Conservation (phyloP, 345 rosid species). For the Heritiera littoralis region DNA sequence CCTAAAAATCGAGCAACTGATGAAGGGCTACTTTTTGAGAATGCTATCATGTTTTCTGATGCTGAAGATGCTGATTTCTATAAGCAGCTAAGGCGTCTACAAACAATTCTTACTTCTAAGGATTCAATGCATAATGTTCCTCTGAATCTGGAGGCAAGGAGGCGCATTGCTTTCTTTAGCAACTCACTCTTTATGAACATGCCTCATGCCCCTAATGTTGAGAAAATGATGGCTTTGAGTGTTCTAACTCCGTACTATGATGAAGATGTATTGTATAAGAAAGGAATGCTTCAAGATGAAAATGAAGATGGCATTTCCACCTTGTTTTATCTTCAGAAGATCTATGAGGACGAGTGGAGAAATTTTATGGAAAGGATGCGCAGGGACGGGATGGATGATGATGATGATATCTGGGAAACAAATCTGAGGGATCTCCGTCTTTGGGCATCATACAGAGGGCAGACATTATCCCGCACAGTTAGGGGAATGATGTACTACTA, state of each 20-base stretch:
- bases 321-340: slow-evolving; percentile 78
- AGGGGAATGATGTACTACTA: slow-evolving; percentile 95
- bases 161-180: slow-evolving; percentile 85
- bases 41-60: slow-evolving; percentile 62
- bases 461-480: slow-evolving; percentile 87
- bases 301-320: slow-evolving; percentile 92
- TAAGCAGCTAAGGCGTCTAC: slow-evolving; percentile 68
- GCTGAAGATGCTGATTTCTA: slow-evolving; percentile 56
- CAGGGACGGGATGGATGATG: slow-evolving; percentile 74
- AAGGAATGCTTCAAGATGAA: slow-evolving; percentile 60
- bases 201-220: slow-evolving; percentile 82
- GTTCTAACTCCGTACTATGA: slow-evolving; percentile 88
- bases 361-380: slow-evolving; percentile 85
- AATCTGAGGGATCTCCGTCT: slow-evolving; percentile 75
- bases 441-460: slow-evolving; percentile 95
- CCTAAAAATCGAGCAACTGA: slow-evolving; percentile 38
- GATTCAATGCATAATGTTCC: slow-evolving; percentile 87
- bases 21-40: slow-evolving; percentile 68
- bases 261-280: slow-evolving; percentile 76
- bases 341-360: slow-evolving; percentile 84
- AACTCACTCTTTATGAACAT: slow-evolving; percentile 94
- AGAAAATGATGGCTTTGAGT: slow-evolving; percentile 93
- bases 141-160: slow-evolving; percentile 75
- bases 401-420: slow-evolving; percentile 61
- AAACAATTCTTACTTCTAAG: slow-evolving; percentile 70